Base-by-base conservation (phyloP, 306 rosid species). In the Vigna hirtella region DNA sequence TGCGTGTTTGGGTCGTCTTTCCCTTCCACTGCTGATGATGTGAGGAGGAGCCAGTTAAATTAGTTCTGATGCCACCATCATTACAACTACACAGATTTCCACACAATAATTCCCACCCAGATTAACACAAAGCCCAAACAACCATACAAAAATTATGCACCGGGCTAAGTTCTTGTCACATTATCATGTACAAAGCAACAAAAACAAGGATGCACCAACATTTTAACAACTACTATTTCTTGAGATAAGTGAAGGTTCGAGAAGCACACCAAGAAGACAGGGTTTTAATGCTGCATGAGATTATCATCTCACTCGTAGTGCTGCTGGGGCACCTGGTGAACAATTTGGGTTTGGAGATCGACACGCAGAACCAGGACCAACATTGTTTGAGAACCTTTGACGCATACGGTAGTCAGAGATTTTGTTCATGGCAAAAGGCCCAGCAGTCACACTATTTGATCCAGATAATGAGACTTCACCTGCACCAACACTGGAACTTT, bases 261-360 rank as follows among this genome's bases (percentile, higher is more conserved):
- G 82, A 71, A 77, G 76, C 85, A 76, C 76, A 62, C 83, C 56
- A 72, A 42, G 47, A 42, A 42, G 78, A 83, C 6, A 48, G 61
- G 47, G 77, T 52, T 76, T 84, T 76, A 80, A 84, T 67, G 70
- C 59, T 64, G 70, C 66, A 67, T 62, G 78, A 80, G 80, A 77
- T 20, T 55, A 72, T 94, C 88, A 95, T 89, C 98, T 86, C 83
- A 96, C 99, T 82, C 98, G 84, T 82, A 93, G 91, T 14, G 97
- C 88, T 81, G 97, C 85, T 48, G 91, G 88, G 17, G 84, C 91
- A 73, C 97, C 91, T 0, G 98, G 94, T 24, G 98, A 88, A 67
- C 91, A 88, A 83, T 86, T 96, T 16, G 98, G 93, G 86, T 93
- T 96, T 1, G 99, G 91, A 66, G 99, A 93, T 75, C 94, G 93